These are phyloP conservation scores for Trichoderma citrinoviride DNA, from an alignment of 2,329 filamentous ascomycete species.

Conservation along the genomic window DNA sequence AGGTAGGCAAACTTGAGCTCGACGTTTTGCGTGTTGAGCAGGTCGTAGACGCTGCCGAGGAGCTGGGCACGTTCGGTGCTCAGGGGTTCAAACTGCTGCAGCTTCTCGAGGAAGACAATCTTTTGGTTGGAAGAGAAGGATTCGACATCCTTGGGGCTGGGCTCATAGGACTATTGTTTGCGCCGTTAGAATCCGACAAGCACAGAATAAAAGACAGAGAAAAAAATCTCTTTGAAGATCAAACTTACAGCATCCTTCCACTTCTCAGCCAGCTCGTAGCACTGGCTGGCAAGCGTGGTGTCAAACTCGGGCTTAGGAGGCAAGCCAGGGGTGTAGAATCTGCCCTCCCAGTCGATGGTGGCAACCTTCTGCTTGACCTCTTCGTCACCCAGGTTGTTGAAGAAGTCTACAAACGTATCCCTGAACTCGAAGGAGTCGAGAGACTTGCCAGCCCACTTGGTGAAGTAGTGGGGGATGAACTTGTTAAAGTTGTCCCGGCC, in stretches of 20 bases:
- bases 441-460: conserved; percentile 77
- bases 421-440: conserved; percentile 96
- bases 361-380: conserved; percentile 63
- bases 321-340: conserved; percentile 84
- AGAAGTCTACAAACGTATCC: conserved; percentile 81
- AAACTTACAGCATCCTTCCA: conserved; percentile 64
- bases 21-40: conserved; percentile 74
- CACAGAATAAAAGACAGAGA: too few species aligned
- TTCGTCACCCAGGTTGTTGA: conserved; percentile 62
- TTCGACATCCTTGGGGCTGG: conserved; percentile 65
- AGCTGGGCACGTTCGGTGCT: conserved; percentile 62
- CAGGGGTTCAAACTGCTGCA: conserved; percentile 65
- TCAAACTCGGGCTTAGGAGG: conserved; percentile 91
- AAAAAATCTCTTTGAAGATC: too few species aligned
- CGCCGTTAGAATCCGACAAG: background rate
- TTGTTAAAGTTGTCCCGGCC: conserved; percentile 86
- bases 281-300: conserved; percentile 79
- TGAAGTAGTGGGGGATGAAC: conserved; percentile 95
- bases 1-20: conserved; percentile 83
- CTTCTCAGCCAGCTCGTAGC: conserved; percentile 76
- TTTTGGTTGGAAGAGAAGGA: conserved; percentile 82
- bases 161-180: conserved; percentile 53
- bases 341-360: conserved; percentile 81
- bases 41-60: conserved; percentile 73
- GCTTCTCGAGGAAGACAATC: conserved; percentile 81